Percentiles rank a stretch among this genome's conserved stretches.
Evolutionary conservation across 169 alveolate genomes (phyloP).

Genomic region (Plasmodium yoelii): DNA sequence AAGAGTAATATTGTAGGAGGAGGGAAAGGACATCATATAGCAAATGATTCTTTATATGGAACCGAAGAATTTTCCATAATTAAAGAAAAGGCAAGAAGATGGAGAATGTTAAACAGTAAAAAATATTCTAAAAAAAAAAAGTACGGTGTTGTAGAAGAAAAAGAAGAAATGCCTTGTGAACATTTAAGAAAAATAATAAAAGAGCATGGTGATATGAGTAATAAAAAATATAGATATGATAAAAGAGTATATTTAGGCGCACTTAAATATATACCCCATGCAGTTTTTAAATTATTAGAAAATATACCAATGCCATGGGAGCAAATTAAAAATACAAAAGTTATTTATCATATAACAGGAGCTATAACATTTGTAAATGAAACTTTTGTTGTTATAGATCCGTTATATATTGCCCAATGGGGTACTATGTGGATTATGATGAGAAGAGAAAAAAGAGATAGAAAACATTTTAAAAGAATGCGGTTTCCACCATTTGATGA

Average conservation of each 20-base stretch:
- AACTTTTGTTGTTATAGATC: slow-evolving; percentile 99
- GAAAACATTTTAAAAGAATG: slow-evolving; percentile 99
- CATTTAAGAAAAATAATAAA: slow-evolving; percentile 98
- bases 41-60: background rate
- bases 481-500: slow-evolving; percentile 99
- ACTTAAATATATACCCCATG: slow-evolving; percentile 99
- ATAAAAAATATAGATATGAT: slow-evolving; percentile 98
- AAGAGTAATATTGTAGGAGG: background rate
- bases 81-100: slow-evolving; percentile 85
- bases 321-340: slow-evolving; percentile 95
- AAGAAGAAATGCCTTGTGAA: slow-evolving; percentile 97
- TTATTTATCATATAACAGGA: slow-evolving; percentile 99
- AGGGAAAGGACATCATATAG: background rate
- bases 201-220: slow-evolving; percentile 98
- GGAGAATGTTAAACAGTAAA: slow-evolving; percentile 88
- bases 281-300: slow-evolving; percentile 98
- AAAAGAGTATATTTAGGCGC: slow-evolving; percentile 98
- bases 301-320: slow-evolving; percentile 99
- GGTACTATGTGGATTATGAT: slow-evolving; percentile 99
- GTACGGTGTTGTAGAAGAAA: slow-evolving; percentile 77
- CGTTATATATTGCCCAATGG: slow-evolving; percentile 99
- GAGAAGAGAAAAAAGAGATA: slow-evolving; percentile 99
- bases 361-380: slow-evolving; percentile 99
- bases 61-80: slow-evolving; percentile 26
- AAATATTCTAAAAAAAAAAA: slow-evolving; percentile 81